Conservation (phyloP, 306 rosid species). For the Lupinus albus region DNA sequence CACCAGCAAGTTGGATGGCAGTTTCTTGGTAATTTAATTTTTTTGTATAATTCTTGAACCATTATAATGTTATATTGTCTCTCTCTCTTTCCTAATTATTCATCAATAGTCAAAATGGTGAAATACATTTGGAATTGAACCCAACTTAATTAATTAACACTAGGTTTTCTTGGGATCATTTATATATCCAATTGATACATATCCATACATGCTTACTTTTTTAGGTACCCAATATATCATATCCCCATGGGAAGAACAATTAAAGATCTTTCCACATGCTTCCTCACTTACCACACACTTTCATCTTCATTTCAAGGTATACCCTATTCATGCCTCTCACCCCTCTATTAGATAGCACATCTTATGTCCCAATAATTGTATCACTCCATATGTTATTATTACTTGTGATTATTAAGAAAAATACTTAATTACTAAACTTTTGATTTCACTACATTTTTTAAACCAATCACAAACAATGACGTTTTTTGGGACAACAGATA, state of each 20-base stretch:
- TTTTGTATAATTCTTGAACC: not conserved
- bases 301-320: conserved; percentile 98
- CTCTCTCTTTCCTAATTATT: not conserved
- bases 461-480: too few species aligned
- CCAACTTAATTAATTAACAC: not conserved
- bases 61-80: conserved; percentile 1
- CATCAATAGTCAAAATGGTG: not conserved
- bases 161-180: conserved; percentile 3
- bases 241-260: conserved; percentile 98
- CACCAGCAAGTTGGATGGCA: conserved; percentile 99
- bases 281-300: conserved; percentile 93
- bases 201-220: not conserved
- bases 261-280: conserved; percentile 88
- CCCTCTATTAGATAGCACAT: too few species aligned
- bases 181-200: not conserved
- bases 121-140: conserved; percentile 28
- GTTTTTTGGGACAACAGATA: too few species aligned
- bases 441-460: too few species aligned
- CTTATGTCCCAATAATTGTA: too few species aligned
- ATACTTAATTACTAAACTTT: too few species aligned
- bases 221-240: conserved; percentile 97
- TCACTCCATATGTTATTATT: too few species aligned
- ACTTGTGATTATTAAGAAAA: too few species aligned
- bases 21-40: conserved; percentile 72
- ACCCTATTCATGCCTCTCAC: not conserved